Conservation (phyloP, 148 eudicot genomes). For the Selenicereus undatus region DNA sequence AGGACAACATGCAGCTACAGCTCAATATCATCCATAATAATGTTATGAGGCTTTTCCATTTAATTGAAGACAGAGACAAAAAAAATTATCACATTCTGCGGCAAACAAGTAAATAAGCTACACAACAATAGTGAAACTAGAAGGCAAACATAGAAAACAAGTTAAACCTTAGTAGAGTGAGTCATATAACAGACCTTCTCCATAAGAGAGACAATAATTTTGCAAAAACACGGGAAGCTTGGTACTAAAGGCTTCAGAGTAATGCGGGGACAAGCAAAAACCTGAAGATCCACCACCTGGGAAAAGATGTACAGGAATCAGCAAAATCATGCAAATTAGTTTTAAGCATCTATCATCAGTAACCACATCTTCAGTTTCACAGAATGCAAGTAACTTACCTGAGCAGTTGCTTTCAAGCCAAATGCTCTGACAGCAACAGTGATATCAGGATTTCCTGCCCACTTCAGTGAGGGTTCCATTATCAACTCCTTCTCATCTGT, state of each 20-base stretch:
- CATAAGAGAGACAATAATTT: slow-evolving; percentile 83
- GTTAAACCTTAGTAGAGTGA: background rate
- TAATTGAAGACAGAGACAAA: background rate
- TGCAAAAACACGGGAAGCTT: slow-evolving; percentile 91
- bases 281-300: slow-evolving; percentile 89
- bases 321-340: background rate
- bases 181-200: slow-evolving; percentile 52
- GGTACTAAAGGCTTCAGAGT: slow-evolving; percentile 92
- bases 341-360: background rate
- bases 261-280: slow-evolving; percentile 83
- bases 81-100: background rate
- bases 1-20: background rate
- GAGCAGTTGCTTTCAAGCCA: slow-evolving; percentile 83
- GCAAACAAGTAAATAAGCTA: background rate
- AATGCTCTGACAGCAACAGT: slow-evolving; percentile 61
- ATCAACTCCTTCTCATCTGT: slow-evolving; percentile 91
- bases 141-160: background rate
- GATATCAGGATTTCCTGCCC: slow-evolving; percentile 89
- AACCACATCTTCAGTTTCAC: background rate
- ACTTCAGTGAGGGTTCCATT: slow-evolving; percentile 82
- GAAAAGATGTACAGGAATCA: slow-evolving; percentile 5
- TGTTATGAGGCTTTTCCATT: no score
- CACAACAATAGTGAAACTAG: background rate
- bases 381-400: slow-evolving; percentile 38
- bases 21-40: background rate